Conservation (phyloP, 2,329 filamentous ascomycete genomes). For the Penicillium sp. region DNA sequence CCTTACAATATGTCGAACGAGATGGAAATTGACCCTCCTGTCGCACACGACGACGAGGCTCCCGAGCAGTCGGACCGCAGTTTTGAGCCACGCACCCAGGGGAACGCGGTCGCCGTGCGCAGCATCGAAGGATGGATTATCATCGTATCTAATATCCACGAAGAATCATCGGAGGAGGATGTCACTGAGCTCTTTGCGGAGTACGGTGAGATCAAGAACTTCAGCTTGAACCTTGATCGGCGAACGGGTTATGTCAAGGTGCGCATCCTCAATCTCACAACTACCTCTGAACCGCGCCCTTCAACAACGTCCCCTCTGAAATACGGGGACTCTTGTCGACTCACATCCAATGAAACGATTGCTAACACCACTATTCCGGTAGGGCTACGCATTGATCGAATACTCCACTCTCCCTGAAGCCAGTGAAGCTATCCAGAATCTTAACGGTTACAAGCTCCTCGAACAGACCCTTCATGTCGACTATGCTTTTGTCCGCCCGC, state of each 20-base stretch:
- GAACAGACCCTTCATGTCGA: constrained; percentile 66
- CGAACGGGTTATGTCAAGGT: constrained; percentile 69
- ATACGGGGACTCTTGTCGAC: neutral
- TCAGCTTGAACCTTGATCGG: constrained; percentile 65
- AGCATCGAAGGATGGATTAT: constrained; percentile 70
- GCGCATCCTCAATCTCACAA: constrained; percentile 17
- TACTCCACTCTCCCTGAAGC: constrained; percentile 64
- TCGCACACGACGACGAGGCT: constrained; percentile 38
- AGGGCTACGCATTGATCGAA: constrained; percentile 68
- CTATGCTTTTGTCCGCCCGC: constrained; percentile 66
- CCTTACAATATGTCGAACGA: constrained; percentile 41
- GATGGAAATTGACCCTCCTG: constrained; percentile 48
- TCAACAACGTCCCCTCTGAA: neutral
- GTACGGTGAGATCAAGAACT: constrained; percentile 66
- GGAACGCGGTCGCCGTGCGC: constrained; percentile 58
- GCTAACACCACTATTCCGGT: constrained; percentile 14
- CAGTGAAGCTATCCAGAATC: constrained; percentile 61
- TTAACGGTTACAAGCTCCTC: constrained; percentile 61
- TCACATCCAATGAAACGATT: neutral
- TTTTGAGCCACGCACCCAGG: constrained; percentile 45
- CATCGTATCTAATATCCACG: constrained; percentile 67
- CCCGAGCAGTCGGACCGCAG: constrained; percentile 33
- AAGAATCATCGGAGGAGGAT: constrained; percentile 67
- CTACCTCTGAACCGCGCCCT: neutral
- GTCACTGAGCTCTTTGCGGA: constrained; percentile 66